A percentile compares a stretch with the other conserved stretches of the same genome.
Conservation (phyloP, 176 grass and related monocot genomes). For the Typha latifolia region DNA sequence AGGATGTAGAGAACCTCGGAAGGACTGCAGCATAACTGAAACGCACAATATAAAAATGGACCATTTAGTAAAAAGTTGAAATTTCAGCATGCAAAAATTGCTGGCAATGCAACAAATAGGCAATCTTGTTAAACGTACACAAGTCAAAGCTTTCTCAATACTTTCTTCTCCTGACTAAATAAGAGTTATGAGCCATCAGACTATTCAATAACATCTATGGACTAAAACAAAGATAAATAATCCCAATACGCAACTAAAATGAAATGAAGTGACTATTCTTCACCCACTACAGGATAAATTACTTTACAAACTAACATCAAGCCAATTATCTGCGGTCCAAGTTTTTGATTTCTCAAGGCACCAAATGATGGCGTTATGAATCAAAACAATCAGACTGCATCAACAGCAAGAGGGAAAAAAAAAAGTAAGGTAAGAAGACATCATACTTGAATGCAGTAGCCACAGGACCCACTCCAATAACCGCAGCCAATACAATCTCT, state of each 20-base stretch:
- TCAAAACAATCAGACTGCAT: not conserved
- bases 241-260: too few species aligned
- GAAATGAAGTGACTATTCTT: too few species aligned
- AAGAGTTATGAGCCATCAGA: too few species aligned
- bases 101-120: too few species aligned
- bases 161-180: too few species aligned
- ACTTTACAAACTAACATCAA: not conserved
- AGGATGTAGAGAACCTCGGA: constrained; percentile 9
- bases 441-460: constrained; percentile 6
- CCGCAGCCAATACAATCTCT: constrained; percentile 12
- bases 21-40: constrained; percentile 7
- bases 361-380: not conserved
- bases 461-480: constrained; percentile 12
- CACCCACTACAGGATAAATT: not conserved
- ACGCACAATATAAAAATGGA: not conserved
- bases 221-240: too few species aligned
- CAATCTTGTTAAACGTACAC: too few species aligned
- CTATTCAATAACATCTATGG: too few species aligned
- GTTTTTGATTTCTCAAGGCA: not conserved
- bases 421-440: not conserved
- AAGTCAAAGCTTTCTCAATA: too few species aligned
- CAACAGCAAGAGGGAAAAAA: not conserved
- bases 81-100: too few species aligned
- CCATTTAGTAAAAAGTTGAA: too few species aligned
- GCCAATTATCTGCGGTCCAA: not conserved